Evolutionary conservation across 2,329 filamentous ascomycete genomes (phyloP), one percentile per base, ranked within the genome.

Genomic region (Hymenoscyphus albidus): DNA sequence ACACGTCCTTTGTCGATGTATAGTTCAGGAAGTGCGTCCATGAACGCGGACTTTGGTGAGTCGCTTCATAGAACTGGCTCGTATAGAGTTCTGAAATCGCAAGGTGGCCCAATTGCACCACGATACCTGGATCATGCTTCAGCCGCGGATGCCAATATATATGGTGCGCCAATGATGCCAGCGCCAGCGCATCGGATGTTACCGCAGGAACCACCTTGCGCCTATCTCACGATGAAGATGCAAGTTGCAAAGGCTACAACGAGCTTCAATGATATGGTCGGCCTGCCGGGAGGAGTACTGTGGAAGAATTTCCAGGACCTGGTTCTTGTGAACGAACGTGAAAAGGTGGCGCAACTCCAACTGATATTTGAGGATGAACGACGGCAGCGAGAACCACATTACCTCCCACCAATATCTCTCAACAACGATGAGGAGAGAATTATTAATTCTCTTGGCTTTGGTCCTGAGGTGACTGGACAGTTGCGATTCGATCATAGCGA

Each of bases 341-440:
- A 85, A 1, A 85, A 81, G 65, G 77, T 87, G 4, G 71, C 77
- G 51, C 76, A 76, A 9, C 75, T 87, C 56, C 82, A 84, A 68
- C 79, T 78, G 58, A 78, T 80, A 60, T 78, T 89, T 58, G 80
- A 85, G 61, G 81, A 83, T 16, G 86, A 89, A 61, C 68, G 76
- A 68, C 85, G 86, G 65, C 77, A 79, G 39, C 78, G 80, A 68
- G 84, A 76, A 58, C 85, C 86, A 18, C 85, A 85, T 57, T 88
- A 88, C 72, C 78, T 88, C 22, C 86, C 86, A 3, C 86, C 86
- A 1, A 88, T 88, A n/a, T 81, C 85, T 65, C 80, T 64, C 44
- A 81, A 81, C 67, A 77, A 80, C 58, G 81, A 84, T 64, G 81
- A 85, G 60, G 81, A 85, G 31, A 78, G 81, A 32, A 80, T 85